Evolutionary conservation across 2,329 filamentous ascomycete species (phyloP).

Genomic region (Arachnomyces sp.): DNA sequence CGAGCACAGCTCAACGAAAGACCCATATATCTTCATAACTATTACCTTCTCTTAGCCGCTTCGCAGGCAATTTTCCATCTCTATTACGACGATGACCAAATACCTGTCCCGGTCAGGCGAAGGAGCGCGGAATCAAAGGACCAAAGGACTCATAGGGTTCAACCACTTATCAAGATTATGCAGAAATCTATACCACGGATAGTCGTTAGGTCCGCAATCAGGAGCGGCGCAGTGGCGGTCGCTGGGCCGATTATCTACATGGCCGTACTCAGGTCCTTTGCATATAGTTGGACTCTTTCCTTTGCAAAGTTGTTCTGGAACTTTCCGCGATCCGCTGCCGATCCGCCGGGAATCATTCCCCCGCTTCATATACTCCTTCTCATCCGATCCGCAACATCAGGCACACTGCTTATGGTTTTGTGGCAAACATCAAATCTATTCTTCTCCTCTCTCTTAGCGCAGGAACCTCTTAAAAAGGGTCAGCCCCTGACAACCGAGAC

Average conservation of each 20-base stretch:
- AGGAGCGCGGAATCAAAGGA: constrained; percentile 24
- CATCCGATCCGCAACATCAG: constrained; percentile 52
- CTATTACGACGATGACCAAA: constrained; percentile 63
- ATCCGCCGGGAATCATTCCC: constrained; percentile 46
- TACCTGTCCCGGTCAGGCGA: constrained; percentile 46
- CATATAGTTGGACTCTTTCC: constrained; percentile 63
- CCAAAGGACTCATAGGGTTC: constrained; percentile 29
- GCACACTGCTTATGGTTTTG: constrained; percentile 59
- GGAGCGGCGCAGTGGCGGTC: constrained; percentile 33
- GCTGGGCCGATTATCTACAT: constrained; percentile 55
- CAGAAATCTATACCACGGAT: constrained; percentile 23
- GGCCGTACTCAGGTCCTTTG: constrained; percentile 52
- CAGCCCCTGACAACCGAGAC: constrained; percentile 75
- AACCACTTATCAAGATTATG: constrained; percentile 33
- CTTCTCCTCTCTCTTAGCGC: constrained; percentile 73
- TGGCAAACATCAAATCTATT: constrained; percentile 72
- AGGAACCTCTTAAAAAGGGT: constrained; percentile 76
- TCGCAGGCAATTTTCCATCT: constrained; percentile 65
- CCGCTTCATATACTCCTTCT: constrained; percentile 53
- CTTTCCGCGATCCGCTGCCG: constrained; percentile 62
- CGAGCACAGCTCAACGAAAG: constrained; percentile 76
- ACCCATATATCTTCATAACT: constrained; percentile 68
- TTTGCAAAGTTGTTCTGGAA: constrained; percentile 68
- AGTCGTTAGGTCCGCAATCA: constrained; percentile 26
- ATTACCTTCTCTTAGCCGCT: constrained; percentile 61